Conservation (phyloP, 805 yeast species). For the Suhomyces prunicola region DNA sequence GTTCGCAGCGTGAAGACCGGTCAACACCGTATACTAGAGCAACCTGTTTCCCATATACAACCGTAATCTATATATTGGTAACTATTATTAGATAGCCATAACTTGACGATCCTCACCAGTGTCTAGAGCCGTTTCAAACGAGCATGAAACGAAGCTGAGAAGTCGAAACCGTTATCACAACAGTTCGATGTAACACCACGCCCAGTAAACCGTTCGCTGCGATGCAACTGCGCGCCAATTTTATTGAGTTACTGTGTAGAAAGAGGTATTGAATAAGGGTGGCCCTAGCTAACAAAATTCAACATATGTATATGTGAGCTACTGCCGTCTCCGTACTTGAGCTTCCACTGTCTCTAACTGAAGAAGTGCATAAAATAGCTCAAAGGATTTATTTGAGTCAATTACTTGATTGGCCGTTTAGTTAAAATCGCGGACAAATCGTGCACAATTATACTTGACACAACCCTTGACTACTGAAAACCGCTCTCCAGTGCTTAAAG, state of each 20-base stretch:
- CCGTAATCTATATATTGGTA: neutral
- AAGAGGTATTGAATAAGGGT: neutral
- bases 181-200: neutral
- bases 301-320: neutral
- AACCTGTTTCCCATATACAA: neutral
- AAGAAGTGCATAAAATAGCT: neutral
- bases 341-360: neutral
- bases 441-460: neutral
- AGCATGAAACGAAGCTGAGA: neutral
- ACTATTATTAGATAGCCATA: neutral
- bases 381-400: neutral
- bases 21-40: neutral
- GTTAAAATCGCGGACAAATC: neutral
- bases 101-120: neutral
- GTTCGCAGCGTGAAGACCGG: neutral
- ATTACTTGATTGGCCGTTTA: neutral
- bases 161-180: neutral
- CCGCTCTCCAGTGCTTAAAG: neutral
- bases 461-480: neutral
- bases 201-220: neutral
- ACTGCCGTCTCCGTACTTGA: neutral
- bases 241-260: neutral
- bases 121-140: neutral
- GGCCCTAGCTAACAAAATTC: neutral
- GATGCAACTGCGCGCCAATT: neutral